A percentile compares a stretch with the other conserved stretches of the same genome.
Evolutionary conservation across 140 eudicot genomes (phyloP).

Genomic region (Cichorium intybus): DNA sequence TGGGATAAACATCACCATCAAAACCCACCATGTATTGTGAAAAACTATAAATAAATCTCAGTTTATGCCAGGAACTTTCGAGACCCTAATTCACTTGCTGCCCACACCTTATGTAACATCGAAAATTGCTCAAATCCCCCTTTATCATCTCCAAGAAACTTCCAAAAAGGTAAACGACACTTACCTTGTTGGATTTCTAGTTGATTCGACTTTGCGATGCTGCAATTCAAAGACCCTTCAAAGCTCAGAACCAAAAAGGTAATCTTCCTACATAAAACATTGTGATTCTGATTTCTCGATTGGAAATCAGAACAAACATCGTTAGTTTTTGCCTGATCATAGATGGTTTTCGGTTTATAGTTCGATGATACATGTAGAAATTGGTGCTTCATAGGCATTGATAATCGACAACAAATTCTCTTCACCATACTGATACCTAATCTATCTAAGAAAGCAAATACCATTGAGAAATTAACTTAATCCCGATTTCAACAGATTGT

Average conservation of each 20-base stretch:
- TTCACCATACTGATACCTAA: too few relatives aligned
- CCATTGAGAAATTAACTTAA: not conserved
- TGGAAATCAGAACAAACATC: not conserved
- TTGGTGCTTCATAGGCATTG: too few relatives aligned
- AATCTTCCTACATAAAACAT: not conserved
- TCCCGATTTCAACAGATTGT: constrained; percentile 41
- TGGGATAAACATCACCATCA: constrained; percentile 26
- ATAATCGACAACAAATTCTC: too few relatives aligned
- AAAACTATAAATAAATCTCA: not conserved
- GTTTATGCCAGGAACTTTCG: not conserved
- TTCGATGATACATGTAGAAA: not conserved
- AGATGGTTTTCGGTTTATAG: not conserved
- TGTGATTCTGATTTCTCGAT: not conserved
- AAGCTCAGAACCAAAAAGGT: constrained; percentile 73
- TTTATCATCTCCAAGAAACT: constrained; percentile 1
- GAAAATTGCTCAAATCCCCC: not conserved
- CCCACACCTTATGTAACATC: constrained; percentile 17
- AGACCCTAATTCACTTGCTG: constrained; percentile 1
- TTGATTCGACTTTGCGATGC: constrained; percentile 38
- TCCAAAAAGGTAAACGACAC: not conserved
- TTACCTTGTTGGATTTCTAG: not conserved
- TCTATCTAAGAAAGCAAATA: too few relatives aligned
- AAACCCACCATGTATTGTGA: constrained; percentile 1
- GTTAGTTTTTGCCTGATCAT: not conserved
- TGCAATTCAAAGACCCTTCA: constrained; percentile 39